phyloP scores from a whole-genome alignment of 345 rosid species.

The Murraya koenigii region DNA sequence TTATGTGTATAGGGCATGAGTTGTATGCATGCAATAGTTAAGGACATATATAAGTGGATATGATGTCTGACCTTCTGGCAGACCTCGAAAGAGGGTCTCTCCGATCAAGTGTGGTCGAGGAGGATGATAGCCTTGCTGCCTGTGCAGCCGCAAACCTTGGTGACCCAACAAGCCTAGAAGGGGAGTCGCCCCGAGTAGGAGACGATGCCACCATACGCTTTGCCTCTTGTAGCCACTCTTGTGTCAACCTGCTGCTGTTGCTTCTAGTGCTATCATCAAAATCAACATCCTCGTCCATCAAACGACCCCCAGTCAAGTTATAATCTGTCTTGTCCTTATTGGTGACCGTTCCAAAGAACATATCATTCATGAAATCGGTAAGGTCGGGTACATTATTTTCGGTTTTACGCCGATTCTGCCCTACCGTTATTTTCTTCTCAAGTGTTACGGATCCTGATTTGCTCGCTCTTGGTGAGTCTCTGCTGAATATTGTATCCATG shows the following conservation, averaged over 20 bases:
- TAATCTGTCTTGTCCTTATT: conserved; percentile 35
- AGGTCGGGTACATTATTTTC: conserved; percentile 40
- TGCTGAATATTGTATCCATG: conserved; percentile 30
- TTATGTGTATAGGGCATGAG: too few relatives aligned
- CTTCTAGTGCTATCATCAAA: conserved; percentile 60
- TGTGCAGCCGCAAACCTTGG: conserved; percentile 45
- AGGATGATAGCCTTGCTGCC: conserved; percentile 27
- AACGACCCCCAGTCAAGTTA: conserved; percentile 38
- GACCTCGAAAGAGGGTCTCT: conserved; percentile 65
- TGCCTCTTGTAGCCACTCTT: conserved; percentile 65
- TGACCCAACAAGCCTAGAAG: conserved; percentile 38
- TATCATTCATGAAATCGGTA: conserved; percentile 67
- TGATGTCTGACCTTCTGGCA: conserved; percentile 49
- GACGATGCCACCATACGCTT: conserved; percentile 50
- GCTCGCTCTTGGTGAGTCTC: conserved; percentile 23
- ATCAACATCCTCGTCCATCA: conserved; percentile 30
- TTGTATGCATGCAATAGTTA: too few relatives aligned
- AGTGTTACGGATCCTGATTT: conserved; percentile 11
- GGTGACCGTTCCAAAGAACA: conserved; percentile 48
- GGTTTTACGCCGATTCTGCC: conserved; percentile 8
- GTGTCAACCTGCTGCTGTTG: conserved; percentile 51
- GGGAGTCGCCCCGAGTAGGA: conserved; percentile 43
- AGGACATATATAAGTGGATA: too few relatives aligned
- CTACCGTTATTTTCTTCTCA: conserved; percentile 27
- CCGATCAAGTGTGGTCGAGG: conserved; percentile 35